Percentiles rank a stretch among this genome's conserved stretches.
These are phyloP conservation scores for Paspalum vaginatum DNA, from an alignment of 176 grass and related monocot species.

Conservation along the genomic window DNA sequence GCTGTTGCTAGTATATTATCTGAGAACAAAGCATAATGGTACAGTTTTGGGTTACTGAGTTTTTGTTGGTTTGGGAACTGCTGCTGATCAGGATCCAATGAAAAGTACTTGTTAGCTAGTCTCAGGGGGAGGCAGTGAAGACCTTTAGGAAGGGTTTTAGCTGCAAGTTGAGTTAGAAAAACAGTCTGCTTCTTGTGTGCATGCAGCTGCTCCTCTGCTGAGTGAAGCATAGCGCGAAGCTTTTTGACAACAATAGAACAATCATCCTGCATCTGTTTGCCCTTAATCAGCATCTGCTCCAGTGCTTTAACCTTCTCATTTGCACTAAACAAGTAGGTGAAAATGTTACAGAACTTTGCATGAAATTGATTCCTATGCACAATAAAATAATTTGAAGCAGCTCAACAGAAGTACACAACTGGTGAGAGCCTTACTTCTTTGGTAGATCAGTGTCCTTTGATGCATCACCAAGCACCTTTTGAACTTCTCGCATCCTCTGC, in stretches of 20 bases:
- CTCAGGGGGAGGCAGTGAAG: constrained; percentile 83
- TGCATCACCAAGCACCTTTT: constrained; percentile 81
- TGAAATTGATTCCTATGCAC: neutral
- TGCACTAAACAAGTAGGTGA: constrained; percentile 60
- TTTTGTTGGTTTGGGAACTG: constrained; percentile 63
- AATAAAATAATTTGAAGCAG: constrained; percentile 13
- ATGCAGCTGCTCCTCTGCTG: constrained; percentile 73
- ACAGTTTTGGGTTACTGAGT: constrained; percentile 60
- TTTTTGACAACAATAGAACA: constrained; percentile 71
- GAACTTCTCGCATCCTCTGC: constrained; percentile 73
- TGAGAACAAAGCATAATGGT: constrained; percentile 90
- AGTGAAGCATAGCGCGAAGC: constrained; percentile 82
- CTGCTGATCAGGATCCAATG: constrained; percentile 46
- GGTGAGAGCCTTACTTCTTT: constrained; percentile 58
- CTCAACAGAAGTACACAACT: neutral
- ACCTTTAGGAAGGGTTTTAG: constrained; percentile 90
- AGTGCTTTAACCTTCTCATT: constrained; percentile 80
- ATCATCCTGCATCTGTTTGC: constrained; percentile 73
- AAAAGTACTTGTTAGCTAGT: constrained; percentile 71
- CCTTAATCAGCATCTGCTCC: constrained; percentile 70
- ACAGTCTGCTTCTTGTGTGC: constrained; percentile 77
- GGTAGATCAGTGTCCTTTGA: constrained; percentile 81
- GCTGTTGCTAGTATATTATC: constrained; percentile 85
- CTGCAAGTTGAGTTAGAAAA: constrained; percentile 90
- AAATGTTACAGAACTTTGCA: constrained; percentile 27